These are phyloP conservation scores for Aspergillus pseudoterreus DNA, from an alignment of 2,329 filamentous ascomycete species.

Conservation along the genomic window DNA sequence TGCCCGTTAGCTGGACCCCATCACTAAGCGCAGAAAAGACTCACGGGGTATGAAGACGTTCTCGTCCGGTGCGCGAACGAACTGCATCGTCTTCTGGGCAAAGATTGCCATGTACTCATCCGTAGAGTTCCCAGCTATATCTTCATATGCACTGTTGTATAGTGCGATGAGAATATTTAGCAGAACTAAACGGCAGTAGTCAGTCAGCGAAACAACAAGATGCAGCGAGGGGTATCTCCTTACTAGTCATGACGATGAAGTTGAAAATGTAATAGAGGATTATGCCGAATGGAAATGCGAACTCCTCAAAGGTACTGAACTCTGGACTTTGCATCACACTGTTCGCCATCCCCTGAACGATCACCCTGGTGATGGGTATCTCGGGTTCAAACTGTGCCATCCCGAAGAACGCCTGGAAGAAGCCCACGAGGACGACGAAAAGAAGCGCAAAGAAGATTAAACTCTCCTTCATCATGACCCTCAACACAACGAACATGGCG, in stretches of 20 bases:
- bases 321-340: constrained; percentile 89
- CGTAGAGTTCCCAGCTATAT: constrained; percentile 86
- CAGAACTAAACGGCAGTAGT: constrained; percentile 51
- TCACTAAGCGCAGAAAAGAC: constrained; percentile 10
- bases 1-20: neutral
- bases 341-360: constrained; percentile 66
- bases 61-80: constrained; percentile 92
- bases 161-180: constrained; percentile 96
- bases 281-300: constrained; percentile 87
- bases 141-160: constrained; percentile 94
- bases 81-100: constrained; percentile 91
- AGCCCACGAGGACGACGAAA: constrained; percentile 70
- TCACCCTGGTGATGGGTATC: constrained; percentile 43
- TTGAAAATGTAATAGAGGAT: constrained; percentile 98
- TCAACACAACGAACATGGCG: constrained; percentile 94
- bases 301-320: constrained; percentile 83
- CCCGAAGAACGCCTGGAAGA: constrained; percentile 91
- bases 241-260: constrained; percentile 85
- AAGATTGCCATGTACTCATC: constrained; percentile 96
- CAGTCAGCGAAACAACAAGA: neutral
- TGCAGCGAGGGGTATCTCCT: constrained; percentile 11
- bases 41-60: constrained; percentile 89
- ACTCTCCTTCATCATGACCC: constrained; percentile 91
- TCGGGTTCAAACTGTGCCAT: constrained; percentile 79
- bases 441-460: constrained; percentile 95